Base-by-base conservation (phyloP, 2,329 filamentous ascomycete species). In the Botrytis squamosa region DNA sequence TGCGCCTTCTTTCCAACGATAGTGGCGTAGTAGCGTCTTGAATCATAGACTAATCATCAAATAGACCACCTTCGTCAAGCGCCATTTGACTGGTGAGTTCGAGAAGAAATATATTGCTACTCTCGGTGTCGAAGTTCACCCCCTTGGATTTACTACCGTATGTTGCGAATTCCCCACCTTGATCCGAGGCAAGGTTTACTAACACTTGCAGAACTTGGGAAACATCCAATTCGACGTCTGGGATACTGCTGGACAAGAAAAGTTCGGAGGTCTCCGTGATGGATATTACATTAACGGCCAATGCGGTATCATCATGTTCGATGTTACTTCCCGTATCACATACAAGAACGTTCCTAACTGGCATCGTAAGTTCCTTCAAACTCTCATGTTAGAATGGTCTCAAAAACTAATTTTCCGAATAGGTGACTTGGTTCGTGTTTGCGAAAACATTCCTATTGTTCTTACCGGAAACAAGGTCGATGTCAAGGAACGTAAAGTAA, bases 341-440 rank as follows among this genome's bases (percentile, higher is more conserved):
- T 99, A 99, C 92, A 99, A 99, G 93, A 99, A 99, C 89, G 96
- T 99, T 78, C 96, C 96, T 87, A 98, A 98, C 93, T 99, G 96
- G 96, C 96, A 99, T 87, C 96, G 96, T 97, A 91, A 84, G 94
- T 91, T 75, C 29, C 33, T 14, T 49, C 60, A 59, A 64, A 69
- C 38, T 18, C 12, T 33, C 36, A 49, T 60, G 22, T 62, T n/a
- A n/a, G 20, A 25, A 67, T 74, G 71, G 75, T 79, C 62, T 62
- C 63, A 29, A 14, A 29, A 8, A 57, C 49, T 69, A 69, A 69
- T 57, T 8, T 7, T 49, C 25, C 25, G 69, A 46, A 46, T 77
- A 97, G 94, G 95, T 88, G 96, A 99, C 83, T 91, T 99, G 81
- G 95, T 98, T 86, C 96, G 95, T 86, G 95, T 99, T 82, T 98